phyloP scores from a whole-genome alignment of 1,284 basidiomycete genomes.

The Paramarasmius palmivorus region DNA sequence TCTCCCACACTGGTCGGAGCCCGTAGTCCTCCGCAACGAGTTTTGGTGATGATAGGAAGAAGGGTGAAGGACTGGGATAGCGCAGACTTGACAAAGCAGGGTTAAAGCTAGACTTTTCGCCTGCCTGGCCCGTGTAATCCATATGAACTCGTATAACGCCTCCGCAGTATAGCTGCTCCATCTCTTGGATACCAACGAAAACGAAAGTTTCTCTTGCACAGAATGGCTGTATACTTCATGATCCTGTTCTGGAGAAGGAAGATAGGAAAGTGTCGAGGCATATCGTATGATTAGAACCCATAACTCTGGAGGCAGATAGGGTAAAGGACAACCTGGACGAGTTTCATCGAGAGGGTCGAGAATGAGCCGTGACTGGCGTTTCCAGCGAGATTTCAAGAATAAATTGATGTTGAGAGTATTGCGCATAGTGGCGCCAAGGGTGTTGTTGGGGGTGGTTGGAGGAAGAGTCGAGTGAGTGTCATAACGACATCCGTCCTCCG shows the following conservation, averaged over 20 bases:
- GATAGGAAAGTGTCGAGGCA: constrained; percentile 40
- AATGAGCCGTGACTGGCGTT: not conserved
- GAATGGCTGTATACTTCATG: constrained; percentile 36
- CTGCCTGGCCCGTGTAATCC: constrained; percentile 60
- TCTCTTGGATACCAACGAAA: constrained; percentile 54
- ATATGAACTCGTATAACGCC: constrained; percentile 65
- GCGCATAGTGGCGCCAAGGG: too few species aligned
- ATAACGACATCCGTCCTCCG: too few species aligned
- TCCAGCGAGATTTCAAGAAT: not conserved
- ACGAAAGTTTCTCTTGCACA: constrained; percentile 48
- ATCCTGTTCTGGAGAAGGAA: constrained; percentile 23
- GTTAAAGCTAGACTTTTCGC: constrained; percentile 58
- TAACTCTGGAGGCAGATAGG: constrained; percentile 53
- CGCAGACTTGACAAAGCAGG: constrained; percentile 42
- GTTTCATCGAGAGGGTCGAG: constrained; percentile 15
- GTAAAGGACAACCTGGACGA: constrained; percentile 24
- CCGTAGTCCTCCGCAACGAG: not conserved
- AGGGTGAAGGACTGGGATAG: not conserved
- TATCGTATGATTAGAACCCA: constrained; percentile 62
- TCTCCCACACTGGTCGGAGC: constrained; percentile 43
- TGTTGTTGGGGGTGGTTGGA: too few species aligned
- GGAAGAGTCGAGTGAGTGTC: too few species aligned
- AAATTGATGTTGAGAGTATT: not conserved
- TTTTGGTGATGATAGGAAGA: not conserved
- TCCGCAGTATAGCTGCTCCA: constrained; percentile 57